A percentile compares a stretch with the other conserved stretches of the same genome.
These are phyloP conservation scores for Tilletia horrida DNA, from an alignment of 1,284 basidiomycete genomes.

Conservation along the genomic window DNA sequence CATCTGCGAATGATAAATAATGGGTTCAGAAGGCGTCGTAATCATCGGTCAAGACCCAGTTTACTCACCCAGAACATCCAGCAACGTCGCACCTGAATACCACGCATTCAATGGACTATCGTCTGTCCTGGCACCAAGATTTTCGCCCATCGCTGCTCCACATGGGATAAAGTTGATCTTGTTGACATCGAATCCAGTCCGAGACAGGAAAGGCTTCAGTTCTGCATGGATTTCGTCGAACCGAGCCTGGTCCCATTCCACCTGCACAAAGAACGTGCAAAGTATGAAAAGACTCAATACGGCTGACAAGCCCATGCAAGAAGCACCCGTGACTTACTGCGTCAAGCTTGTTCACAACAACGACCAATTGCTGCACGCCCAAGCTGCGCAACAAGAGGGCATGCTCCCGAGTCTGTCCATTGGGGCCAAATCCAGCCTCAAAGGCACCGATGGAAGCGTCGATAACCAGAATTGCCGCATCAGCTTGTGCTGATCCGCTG, in stretches of 20 bases:
- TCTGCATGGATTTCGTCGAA: slow-evolving; percentile 78
- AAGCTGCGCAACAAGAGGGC: slow-evolving; percentile 85
- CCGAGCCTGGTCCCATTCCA: slow-evolving; percentile 69
- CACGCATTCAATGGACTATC: slow-evolving; percentile 64
- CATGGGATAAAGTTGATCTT: slow-evolving; percentile 84
- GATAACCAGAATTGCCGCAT: slow-evolving; percentile 90
- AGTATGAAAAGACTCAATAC: not conserved
- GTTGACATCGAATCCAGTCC: slow-evolving; percentile 76
- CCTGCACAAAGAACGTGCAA: not conserved
- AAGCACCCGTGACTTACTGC: slow-evolving; percentile 23
- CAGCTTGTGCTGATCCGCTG: slow-evolving; percentile 92
- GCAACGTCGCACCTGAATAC: slow-evolving; percentile 82
- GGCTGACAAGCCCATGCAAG: no score
- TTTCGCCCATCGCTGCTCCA: slow-evolving; percentile 83
- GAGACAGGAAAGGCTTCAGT: slow-evolving; percentile 75
- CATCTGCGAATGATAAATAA: slow-evolving; percentile 60
- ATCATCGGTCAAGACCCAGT: not conserved
- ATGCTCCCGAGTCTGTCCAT: slow-evolving; percentile 96
- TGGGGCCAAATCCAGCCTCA: slow-evolving; percentile 87
- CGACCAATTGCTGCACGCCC: slow-evolving; percentile 87
- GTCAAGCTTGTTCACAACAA: slow-evolving; percentile 94
- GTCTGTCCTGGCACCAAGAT: slow-evolving; percentile 65
- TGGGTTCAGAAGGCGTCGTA: slow-evolving; percentile 3
- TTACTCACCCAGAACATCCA: slow-evolving; percentile 66
- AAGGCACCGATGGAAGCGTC: slow-evolving; percentile 88